Percentiles rank a stretch among this genome's conserved stretches.
These are phyloP conservation scores for Macadamia integrifolia DNA, from an alignment of 164 flowering plant genomes.

Conservation along the genomic window DNA sequence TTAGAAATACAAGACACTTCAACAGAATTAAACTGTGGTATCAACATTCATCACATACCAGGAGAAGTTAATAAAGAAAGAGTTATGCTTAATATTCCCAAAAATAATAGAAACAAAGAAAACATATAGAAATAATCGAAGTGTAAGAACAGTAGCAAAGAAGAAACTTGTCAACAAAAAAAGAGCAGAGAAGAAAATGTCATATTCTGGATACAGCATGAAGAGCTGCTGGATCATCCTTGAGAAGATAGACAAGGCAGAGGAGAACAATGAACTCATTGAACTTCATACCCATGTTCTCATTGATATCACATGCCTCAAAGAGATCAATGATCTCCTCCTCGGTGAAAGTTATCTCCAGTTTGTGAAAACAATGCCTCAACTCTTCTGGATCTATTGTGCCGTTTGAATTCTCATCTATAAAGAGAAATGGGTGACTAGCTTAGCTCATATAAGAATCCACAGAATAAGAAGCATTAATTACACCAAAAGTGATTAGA, in stretches of 20 bases:
- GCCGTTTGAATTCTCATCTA: slow-evolving; percentile 86
- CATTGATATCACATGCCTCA: slow-evolving; percentile 78
- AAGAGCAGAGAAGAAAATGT: neutral
- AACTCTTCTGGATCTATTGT: slow-evolving; percentile 81
- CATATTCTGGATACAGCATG: slow-evolving; percentile 51
- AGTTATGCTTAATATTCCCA: too few relatives aligned
- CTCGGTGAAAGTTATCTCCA: slow-evolving; percentile 61
- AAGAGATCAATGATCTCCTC: slow-evolving; percentile 83
- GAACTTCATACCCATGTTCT: slow-evolving; percentile 72
- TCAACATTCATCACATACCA: too few relatives aligned
- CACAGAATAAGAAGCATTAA: too few relatives aligned
- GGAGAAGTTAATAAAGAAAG: too few relatives aligned
- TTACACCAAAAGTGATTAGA: too few relatives aligned
- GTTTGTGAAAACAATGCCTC: slow-evolving; percentile 58
- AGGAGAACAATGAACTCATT: slow-evolving; percentile 93
- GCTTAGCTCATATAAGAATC: too few relatives aligned
- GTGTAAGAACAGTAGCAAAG: too few relatives aligned
- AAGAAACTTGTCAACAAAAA: neutral
- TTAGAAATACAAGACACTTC: too few relatives aligned
- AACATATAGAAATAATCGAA: too few relatives aligned
- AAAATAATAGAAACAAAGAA: too few relatives aligned
- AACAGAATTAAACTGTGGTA: too few relatives aligned
- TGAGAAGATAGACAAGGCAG: slow-evolving; percentile 88
- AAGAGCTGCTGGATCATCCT: slow-evolving; percentile 52
- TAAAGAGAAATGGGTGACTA: slow-evolving; percentile 2